phyloP scores from a whole-genome alignment of 345 rosid species.

The Passiflora organensis region DNA sequence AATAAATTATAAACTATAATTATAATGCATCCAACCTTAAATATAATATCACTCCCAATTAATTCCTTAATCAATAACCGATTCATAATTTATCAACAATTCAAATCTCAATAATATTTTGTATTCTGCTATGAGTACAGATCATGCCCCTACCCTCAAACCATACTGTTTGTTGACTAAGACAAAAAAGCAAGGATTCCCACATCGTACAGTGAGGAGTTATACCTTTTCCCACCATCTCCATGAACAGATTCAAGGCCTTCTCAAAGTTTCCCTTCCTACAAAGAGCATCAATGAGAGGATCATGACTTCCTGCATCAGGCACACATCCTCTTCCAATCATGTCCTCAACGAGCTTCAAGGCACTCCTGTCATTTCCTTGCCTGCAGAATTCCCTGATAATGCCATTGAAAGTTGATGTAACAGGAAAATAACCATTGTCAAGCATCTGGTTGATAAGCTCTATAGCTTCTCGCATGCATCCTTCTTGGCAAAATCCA shows the following conservation, averaged over 20 bases:
- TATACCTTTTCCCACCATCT: slow-evolving; percentile 56
- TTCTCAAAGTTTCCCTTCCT: slow-evolving; percentile 37
- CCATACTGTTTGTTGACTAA: slow-evolving; percentile 35
- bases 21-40: too few relatives aligned
- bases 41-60: too few relatives aligned
- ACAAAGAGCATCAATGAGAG: slow-evolving; percentile 41
- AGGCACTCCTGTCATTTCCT: slow-evolving; percentile 46
- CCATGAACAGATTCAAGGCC: slow-evolving; percentile 35
- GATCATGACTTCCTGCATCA: slow-evolving; percentile 39
- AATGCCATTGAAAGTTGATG: slow-evolving; percentile 51
- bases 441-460: slow-evolving; percentile 54
- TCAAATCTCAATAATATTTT: slow-evolving; percentile 17
- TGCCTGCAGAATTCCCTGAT: slow-evolving; percentile 50
- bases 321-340: slow-evolving; percentile 49
- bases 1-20: too few relatives aligned
- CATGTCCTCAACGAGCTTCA: slow-evolving; percentile 62
- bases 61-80: too few relatives aligned
- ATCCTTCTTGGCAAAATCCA: slow-evolving; percentile 44
- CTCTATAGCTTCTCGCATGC: slow-evolving; percentile 41
- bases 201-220: slow-evolving; percentile 51
- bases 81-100: neutral
- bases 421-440: slow-evolving; percentile 38
- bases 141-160: slow-evolving; percentile 13
- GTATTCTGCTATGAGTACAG: slow-evolving; percentile 22
- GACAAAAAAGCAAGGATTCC: slow-evolving; percentile 47